Evolutionary conservation across 129 eudicot genomes (phyloP).

Genomic region (Centrapalus pauciflorus): DNA sequence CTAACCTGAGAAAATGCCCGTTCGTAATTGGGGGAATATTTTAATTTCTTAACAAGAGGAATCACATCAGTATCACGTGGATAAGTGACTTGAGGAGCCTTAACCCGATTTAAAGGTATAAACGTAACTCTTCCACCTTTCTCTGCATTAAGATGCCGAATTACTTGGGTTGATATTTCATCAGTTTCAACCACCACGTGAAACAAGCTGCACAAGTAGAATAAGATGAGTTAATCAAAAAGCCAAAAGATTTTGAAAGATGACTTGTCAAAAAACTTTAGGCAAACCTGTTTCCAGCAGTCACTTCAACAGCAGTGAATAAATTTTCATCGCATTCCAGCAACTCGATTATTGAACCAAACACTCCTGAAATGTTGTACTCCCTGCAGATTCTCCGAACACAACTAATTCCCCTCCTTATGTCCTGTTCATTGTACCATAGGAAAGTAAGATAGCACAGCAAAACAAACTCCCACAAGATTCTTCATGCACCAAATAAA

Average conservation of each 20-base stretch:
- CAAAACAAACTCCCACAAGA: constrained; percentile 3
- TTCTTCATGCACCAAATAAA: no score
- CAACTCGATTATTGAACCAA: constrained; percentile 85
- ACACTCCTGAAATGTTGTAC: constrained; percentile 58
- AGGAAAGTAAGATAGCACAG: constrained; percentile 7
- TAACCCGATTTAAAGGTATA: constrained; percentile 93
- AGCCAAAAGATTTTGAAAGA: no score
- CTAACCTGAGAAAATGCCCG: constrained; percentile 87
- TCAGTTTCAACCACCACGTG: constrained; percentile 94
- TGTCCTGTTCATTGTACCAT: constrained; percentile 52
- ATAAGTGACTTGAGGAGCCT: constrained; percentile 69
- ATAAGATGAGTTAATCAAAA: neutral
- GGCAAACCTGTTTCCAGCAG: constrained; percentile 91
- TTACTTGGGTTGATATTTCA: constrained; percentile 82
- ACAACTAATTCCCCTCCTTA: constrained; percentile 83
- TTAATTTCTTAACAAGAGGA: constrained; percentile 74
- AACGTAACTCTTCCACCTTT: constrained; percentile 98
- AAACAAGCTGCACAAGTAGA: constrained; percentile 63
- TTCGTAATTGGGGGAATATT: constrained; percentile 38
- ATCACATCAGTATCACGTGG: constrained; percentile 80
- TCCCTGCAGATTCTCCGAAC: constrained; percentile 76
- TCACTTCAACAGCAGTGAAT: constrained; percentile 98
- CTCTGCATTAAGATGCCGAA: constrained; percentile 76
- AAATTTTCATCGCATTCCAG: constrained; percentile 87
- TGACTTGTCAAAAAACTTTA: neutral